A percentile compares a stretch with the other conserved stretches of the same genome.
Conservation (phyloP, 1,139 yeast species). For the Dujonia santamariae region DNA sequence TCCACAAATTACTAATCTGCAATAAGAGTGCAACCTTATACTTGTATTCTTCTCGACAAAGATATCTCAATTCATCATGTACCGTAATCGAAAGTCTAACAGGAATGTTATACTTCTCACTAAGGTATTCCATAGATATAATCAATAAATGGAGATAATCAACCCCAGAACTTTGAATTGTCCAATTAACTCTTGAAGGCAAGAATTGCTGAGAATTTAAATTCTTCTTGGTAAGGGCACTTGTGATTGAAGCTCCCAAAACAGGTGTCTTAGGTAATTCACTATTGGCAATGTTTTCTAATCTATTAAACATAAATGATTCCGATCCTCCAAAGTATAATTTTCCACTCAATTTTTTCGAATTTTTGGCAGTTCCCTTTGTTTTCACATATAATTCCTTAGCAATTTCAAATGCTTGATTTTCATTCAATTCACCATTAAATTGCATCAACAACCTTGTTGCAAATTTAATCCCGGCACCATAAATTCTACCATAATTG, state of each 20-base stretch:
- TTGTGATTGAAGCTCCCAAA: conserved; percentile 89
- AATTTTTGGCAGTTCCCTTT: conserved; percentile 55
- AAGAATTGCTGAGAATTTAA: conserved; percentile 65
- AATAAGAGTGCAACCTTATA: conserved; percentile 77
- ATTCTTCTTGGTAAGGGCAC: conserved; percentile 68
- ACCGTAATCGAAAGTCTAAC: conserved; percentile 86
- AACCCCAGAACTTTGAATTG: conserved; percentile 97
- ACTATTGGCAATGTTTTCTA: conserved; percentile 84
- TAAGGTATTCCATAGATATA: conserved; percentile 83
- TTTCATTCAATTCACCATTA: conserved; percentile 66
- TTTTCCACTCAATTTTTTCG: conserved; percentile 27
- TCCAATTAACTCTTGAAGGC: conserved; percentile 95
- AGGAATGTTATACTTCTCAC: conserved; percentile 59
- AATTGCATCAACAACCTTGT: conserved; percentile 77
- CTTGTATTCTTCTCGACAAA: conserved; percentile 70
- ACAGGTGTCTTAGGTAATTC: conserved; percentile 88
- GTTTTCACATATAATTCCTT: conserved; percentile 70
- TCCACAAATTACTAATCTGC: conserved; percentile 92
- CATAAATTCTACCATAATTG: conserved; percentile 96
- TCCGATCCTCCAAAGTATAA: conserved; percentile 93
- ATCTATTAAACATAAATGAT: conserved; percentile 81
- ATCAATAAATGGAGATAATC: conserved; percentile 86
- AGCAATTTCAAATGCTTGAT: conserved; percentile 69
- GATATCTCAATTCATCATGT: conserved; percentile 89
- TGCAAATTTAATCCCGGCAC: conserved; percentile 94